phyloP scores from a whole-genome alignment of 2,329 filamentous ascomycete genomes.

The Penicillium sclerotigenum region DNA sequence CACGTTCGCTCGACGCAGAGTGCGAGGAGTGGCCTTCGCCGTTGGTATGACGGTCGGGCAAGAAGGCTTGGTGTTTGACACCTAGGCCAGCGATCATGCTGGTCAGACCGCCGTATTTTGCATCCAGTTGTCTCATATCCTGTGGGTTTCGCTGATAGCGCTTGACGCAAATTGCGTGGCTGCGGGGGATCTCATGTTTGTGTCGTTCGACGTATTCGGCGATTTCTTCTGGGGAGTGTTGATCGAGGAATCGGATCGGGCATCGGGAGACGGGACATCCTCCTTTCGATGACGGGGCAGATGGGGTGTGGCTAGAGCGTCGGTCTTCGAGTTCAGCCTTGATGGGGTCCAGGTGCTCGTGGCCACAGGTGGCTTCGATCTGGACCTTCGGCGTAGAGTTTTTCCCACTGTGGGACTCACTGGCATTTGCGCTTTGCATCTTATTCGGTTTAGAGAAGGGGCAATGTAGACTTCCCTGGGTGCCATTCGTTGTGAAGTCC shows the following conservation, averaged over 20 bases:
- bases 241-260: slow-evolving; percentile 87
- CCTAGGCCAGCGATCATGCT: slow-evolving; percentile 93
- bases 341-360: slow-evolving; percentile 61
- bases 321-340: slow-evolving; percentile 47
- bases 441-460: slow-evolving; percentile 64
- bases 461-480: slow-evolving; percentile 73
- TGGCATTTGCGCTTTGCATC: slow-evolving; percentile 32
- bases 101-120: slow-evolving; percentile 87
- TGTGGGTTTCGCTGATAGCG: slow-evolving; percentile 84
- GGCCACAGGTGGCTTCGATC: slow-evolving; percentile 43
- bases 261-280: slow-evolving; percentile 72
- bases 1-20: slow-evolving; percentile 62
- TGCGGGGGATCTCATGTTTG: slow-evolving; percentile 90
- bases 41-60: slow-evolving; percentile 53
- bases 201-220: slow-evolving; percentile 91
- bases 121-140: slow-evolving; percentile 82
- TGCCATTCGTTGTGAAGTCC: slow-evolving; percentile 85
- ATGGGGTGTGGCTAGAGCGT: slow-evolving; percentile 42
- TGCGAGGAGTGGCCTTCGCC: slow-evolving; percentile 26
- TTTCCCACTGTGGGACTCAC: slow-evolving; percentile 38
- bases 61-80: slow-evolving; percentile 80
- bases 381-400: slow-evolving; percentile 39
- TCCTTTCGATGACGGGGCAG: slow-evolving; percentile 48
- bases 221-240: slow-evolving; percentile 89
- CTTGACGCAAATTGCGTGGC: slow-evolving; percentile 87